Base-by-base conservation (phyloP, 208 protist genomes). In the Leishmania guyanensis region DNA sequence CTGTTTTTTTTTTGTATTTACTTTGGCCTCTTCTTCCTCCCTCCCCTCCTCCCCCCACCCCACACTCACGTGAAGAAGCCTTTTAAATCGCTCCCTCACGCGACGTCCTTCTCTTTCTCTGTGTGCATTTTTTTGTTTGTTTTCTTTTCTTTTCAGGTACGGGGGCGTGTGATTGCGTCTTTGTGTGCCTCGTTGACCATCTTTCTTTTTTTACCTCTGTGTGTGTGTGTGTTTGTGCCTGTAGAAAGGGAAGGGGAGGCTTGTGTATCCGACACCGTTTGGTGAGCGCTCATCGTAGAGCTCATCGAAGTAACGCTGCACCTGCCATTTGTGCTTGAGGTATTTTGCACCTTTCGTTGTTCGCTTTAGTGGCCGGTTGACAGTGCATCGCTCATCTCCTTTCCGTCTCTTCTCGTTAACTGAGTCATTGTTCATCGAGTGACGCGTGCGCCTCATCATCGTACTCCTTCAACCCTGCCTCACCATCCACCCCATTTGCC, bases 61-160 rank as follows among this genome's bases (percentile, higher is more conserved):
- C 26, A 16, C 33, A 22, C 43, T 48, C 68, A 72, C 46, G 51
- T 72, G 43, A 51, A 53, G 20, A 72, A 72, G 50, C 43, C 9
- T 51, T 72, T 72, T 72, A 22, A 17, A 72, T 72, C 68, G 36
- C 39, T 14, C 20, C 5, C 71, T 36, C 71, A 75, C 71, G 53
- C 71, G 10, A 60, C 48, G 71, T 75, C 12, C 50, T 43, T 26
- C 22, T 56, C 51, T 12, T 76, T 17, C 5, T 46, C 33, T 75
- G n/a, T 58, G 29, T 43, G 48, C 46, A 17, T n/a, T 48, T 10
- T 46, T n/a, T n/a, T 43, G 2, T 29, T 6, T 60, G 16, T 60
- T 26, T 68, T 29, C 16, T 60, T 26, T 68, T 29, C 16, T 6
- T 68, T 43, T n/a, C 56, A 22, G 56, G 56, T 62, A 14, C 22